Percentiles rank a stretch among this genome's conserved stretches.
Evolutionary conservation across 495 filamentous ascomycete species (phyloP).

Genomic region (Neurospora tetrasperma): DNA sequence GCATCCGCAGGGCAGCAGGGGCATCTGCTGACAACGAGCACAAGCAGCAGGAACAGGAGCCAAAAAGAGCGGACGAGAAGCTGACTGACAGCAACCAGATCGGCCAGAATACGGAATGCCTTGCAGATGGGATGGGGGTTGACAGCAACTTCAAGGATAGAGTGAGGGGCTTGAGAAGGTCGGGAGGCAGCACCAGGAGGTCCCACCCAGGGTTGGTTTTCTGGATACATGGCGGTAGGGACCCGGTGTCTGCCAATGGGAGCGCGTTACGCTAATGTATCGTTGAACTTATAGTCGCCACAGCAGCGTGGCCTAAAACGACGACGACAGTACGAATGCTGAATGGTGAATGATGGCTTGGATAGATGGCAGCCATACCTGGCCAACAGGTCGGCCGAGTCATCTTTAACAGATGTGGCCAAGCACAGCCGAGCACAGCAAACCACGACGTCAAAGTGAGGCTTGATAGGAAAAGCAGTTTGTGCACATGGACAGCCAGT

Average conservation of each 20-base stretch:
- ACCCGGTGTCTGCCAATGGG: not conserved
- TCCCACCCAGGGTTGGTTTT: not conserved
- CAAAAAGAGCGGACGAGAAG: not conserved
- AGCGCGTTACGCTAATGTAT: not conserved
- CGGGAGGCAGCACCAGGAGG: not conserved
- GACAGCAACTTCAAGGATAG: not conserved
- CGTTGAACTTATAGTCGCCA: not conserved
- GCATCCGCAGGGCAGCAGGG: not conserved
- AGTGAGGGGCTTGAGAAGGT: not conserved
- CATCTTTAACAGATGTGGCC: not conserved
- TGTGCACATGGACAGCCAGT: not conserved
- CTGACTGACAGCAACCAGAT: not conserved
- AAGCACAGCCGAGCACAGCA: slow-evolving; percentile 1
- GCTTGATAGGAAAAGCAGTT: not conserved
- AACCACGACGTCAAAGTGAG: slow-evolving; percentile 5
- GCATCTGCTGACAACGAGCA: not conserved
- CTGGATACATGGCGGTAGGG: not conserved
- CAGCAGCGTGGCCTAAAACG: not conserved
- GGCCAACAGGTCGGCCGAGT: not conserved
- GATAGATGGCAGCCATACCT: not conserved
- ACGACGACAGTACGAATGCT: not conserved
- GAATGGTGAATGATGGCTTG: not conserved
- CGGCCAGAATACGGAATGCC: not conserved
- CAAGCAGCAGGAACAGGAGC: not conserved
- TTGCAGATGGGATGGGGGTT: not conserved